Evolutionary conservation across 1,284 basidiomycete species (phyloP).

Genomic region (Puccinia hordei): DNA sequence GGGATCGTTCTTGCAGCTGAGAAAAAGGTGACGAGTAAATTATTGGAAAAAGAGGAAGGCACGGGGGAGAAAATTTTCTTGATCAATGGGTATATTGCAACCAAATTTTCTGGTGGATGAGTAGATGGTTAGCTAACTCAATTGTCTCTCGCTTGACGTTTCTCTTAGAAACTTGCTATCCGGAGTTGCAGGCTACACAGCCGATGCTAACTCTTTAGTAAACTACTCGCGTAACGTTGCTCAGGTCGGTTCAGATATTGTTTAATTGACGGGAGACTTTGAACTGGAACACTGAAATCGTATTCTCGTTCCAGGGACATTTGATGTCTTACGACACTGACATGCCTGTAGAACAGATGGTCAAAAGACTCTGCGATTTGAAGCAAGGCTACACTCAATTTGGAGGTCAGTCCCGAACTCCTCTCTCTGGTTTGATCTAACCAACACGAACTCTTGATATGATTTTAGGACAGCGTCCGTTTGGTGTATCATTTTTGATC

Average conservation of each 20-base stretch:
- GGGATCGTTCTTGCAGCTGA: constrained; percentile 97
- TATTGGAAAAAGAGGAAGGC: constrained; percentile 90
- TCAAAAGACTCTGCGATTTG: constrained; percentile 90
- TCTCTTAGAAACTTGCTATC: constrained; percentile 81
- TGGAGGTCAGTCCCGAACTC: constrained; percentile 69
- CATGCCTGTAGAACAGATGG: constrained; percentile 93
- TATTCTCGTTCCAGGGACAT: constrained; percentile 63
- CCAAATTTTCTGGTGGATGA: background rate
- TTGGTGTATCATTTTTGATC: constrained; percentile 94
- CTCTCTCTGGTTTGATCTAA: background rate
- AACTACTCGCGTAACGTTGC: constrained; percentile 90
- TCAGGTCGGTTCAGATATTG: constrained; percentile 62
- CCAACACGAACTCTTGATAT: background rate
- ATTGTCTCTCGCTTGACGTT: background rate
- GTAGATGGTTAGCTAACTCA: background rate
- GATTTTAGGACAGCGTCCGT: constrained; percentile 81
- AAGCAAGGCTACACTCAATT: constrained; percentile 99
- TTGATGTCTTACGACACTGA: constrained; percentile 90
- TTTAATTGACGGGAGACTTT: background rate
- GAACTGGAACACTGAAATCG: background rate
- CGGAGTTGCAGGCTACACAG: constrained; percentile 92
- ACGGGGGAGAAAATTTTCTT: constrained; percentile 97
- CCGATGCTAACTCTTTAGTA: constrained; percentile 95
- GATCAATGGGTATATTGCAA: constrained; percentile 69
- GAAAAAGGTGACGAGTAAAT: constrained; percentile 98